Conservation (phyloP, 75 land plant species). For the Sequoiadendron giganteum region DNA sequence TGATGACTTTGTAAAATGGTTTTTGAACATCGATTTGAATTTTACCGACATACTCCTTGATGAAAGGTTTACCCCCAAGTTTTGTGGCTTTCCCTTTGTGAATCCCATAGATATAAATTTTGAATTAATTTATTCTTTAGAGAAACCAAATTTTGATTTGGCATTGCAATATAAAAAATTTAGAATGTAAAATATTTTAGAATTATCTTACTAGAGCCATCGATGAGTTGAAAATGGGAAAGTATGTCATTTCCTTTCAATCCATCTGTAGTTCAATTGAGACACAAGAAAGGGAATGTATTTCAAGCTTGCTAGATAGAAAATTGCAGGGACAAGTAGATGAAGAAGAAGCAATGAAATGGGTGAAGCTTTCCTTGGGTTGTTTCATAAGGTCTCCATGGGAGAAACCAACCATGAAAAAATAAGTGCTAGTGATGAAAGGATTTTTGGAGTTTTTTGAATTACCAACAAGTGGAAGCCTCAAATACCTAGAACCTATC, state of each 20-base stretch:
- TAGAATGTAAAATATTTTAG: neutral
- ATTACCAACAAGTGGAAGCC: neutral
- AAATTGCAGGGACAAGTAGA: neutral
- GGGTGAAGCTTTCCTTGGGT: neutral
- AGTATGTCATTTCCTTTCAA: neutral
- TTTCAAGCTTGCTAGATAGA: neutral
- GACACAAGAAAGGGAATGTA: neutral
- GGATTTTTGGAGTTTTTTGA: neutral
- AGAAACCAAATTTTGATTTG: neutral
- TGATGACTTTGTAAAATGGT: neutral
- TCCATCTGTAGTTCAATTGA: neutral
- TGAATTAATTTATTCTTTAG: neutral
- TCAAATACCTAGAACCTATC: neutral
- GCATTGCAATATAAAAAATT: neutral
- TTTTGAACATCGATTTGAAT: neutral
- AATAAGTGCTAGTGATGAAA: neutral
- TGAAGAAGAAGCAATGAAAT: neutral
- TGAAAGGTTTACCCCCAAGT: neutral
- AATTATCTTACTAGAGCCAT: neutral
- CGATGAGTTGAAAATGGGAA: neutral
- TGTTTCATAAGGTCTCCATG: neutral
- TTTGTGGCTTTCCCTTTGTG: neutral
- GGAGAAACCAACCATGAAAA: neutral
- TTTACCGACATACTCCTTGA: neutral
- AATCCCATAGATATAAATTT: neutral